Conservation (phyloP, 371 early-diverging fungal genomes). For the Mortierella sp. region DNA sequence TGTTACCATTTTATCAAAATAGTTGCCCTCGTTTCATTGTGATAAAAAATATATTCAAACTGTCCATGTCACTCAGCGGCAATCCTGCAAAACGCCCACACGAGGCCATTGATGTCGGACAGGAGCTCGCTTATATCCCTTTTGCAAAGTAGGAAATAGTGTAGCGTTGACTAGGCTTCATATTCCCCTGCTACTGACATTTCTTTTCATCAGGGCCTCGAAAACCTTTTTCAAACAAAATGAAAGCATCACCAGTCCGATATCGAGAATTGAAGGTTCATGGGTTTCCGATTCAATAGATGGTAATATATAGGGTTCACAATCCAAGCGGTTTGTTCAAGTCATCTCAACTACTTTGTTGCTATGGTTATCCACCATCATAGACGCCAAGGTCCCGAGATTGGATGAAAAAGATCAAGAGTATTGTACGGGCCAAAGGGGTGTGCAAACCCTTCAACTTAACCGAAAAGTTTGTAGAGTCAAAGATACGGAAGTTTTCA, state of each 20-base stretch:
- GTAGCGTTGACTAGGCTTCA: not conserved
- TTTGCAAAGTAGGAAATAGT: not conserved
- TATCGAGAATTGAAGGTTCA: not conserved
- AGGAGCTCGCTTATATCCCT: not conserved
- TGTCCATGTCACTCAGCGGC: not conserved
- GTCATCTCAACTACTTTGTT: not conserved
- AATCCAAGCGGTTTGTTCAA: not conserved
- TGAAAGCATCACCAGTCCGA: not conserved
- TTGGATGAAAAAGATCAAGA: not conserved
- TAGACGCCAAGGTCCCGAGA: not conserved
- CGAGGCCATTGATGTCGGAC: not conserved
- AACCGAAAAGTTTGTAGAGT: not conserved
- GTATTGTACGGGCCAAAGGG: not conserved
- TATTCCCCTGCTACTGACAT: not conserved
- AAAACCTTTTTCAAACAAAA: not conserved
- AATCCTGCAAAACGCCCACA: not conserved
- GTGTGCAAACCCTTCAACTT: not conserved
- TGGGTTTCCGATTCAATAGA: not conserved
- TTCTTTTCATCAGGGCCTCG: not conserved
- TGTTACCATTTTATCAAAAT: not conserved
- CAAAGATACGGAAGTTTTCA: not conserved
- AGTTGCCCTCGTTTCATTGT: not conserved
- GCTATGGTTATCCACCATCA: not conserved
- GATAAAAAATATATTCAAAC: too few relatives aligned
- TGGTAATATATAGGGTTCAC: not conserved